A percentile compares a stretch with the other conserved stretches of the same genome.
Conservation (phyloP, 1,284 basidiomycete species). For the Hypsizygus ulmarius region DNA sequence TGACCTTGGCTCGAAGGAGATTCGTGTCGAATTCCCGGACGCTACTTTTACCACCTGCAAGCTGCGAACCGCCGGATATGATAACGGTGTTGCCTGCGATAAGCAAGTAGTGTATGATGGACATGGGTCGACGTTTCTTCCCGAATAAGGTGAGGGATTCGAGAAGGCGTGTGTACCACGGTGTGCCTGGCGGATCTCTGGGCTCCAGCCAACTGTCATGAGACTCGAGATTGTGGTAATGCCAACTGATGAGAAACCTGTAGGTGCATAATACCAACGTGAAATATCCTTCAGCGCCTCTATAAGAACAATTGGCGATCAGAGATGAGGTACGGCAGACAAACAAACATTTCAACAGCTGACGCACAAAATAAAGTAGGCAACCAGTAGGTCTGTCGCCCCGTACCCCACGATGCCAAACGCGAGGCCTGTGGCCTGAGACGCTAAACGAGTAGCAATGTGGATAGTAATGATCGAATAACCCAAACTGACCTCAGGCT, state of each 20-base stretch:
- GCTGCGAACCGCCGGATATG: conserved; percentile 28
- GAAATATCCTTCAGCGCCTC: conserved; percentile 32
- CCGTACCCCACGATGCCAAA: conserved; percentile 31
- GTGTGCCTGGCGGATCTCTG: conserved; percentile 13
- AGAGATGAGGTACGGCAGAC: neutral
- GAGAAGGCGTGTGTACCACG: conserved; percentile 16
- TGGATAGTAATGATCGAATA: conserved; percentile 32
- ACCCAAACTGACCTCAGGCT: conserved; percentile 2
- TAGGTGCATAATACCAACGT: conserved; percentile 32
- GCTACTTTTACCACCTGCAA: conserved; percentile 24
- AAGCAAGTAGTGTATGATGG: conserved; percentile 27
- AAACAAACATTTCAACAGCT: neutral
- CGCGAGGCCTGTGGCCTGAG: conserved; percentile 31
- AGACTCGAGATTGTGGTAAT: conserved; percentile 29
- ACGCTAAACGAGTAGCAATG: conserved; percentile 31
- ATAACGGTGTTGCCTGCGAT: conserved; percentile 31
- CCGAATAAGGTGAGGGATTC: conserved; percentile 20
- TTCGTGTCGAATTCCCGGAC: conserved; percentile 17
- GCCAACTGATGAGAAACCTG: conserved; percentile 36
- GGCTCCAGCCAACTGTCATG: conserved; percentile 35
- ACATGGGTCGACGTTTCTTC: conserved; percentile 24
- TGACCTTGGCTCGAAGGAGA: conserved; percentile 23
- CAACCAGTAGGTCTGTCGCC: conserved; percentile 26
- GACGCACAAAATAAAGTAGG: conserved; percentile 29
- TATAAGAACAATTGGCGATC: neutral